Conservation (phyloP, 176 grass and related monocot genomes). For the Pharus latifolius region DNA sequence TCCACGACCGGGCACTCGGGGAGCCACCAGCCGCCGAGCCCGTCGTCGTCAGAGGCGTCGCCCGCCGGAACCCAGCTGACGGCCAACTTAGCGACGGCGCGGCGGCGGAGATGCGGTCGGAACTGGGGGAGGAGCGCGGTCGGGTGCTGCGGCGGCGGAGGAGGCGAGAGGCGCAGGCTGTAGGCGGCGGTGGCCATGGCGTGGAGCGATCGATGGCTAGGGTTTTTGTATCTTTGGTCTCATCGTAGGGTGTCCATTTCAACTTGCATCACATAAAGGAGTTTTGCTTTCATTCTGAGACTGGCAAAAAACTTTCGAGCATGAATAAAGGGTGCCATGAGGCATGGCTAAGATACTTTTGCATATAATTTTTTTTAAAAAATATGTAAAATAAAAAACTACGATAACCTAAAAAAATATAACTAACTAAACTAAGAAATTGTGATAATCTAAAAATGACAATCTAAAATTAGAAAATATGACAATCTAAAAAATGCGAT, state of each 20-base stretch:
- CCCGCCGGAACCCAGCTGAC: constrained; percentile 12
- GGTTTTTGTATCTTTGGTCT: neutral
- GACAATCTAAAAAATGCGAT: too few species aligned
- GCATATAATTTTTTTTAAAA: too few species aligned
- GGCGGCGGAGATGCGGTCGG: neutral
- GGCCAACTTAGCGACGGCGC: neutral
- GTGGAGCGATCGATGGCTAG: constrained; percentile 5
- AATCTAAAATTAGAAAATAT: too few species aligned
- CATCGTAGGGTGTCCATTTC: neutral
- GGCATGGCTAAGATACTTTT: too few species aligned
- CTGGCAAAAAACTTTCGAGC: too few species aligned
- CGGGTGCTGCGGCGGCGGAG: neutral
- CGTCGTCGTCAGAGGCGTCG: constrained; percentile 4
- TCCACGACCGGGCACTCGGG: constrained; percentile 12
- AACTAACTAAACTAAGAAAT: too few species aligned
- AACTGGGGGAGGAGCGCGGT: neutral
- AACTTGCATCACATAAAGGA: too few species aligned
- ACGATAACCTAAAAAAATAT: too few species aligned
- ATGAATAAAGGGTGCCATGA: too few species aligned
- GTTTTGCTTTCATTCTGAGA: too few species aligned
- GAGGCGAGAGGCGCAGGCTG: constrained; percentile 17
- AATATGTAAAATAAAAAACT: too few species aligned
- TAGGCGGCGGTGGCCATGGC: constrained; percentile 25
- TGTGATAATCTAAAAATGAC: too few species aligned
- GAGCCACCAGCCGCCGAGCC: constrained; percentile 27